A percentile compares a stretch with the other conserved stretches of the same genome.
phyloP scores from a whole-genome alignment of 441 rosid genomes.

The Eruca vesicaria region DNA sequence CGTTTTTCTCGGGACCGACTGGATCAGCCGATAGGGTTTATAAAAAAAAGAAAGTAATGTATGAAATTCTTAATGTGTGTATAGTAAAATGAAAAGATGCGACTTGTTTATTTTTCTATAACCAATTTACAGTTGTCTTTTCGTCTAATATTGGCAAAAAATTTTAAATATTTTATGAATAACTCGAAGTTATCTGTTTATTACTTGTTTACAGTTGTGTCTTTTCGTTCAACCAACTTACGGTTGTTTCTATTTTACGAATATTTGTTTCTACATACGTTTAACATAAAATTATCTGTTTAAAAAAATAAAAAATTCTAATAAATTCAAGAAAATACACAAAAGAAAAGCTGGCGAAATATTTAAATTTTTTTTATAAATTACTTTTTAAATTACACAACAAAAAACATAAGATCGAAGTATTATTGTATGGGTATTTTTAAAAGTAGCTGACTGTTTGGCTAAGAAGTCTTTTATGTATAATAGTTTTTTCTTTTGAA shows the following conservation, averaged over 20 bases:
- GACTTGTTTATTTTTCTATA: neutral
- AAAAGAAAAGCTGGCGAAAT: neutral
- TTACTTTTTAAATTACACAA: neutral
- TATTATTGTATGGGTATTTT: neutral
- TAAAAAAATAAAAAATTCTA: neutral
- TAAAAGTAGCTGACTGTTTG: no score
- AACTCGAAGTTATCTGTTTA: neutral
- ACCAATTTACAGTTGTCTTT: neutral
- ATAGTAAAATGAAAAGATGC: neutral
- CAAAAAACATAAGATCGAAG: neutral
- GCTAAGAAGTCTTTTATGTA: no score
- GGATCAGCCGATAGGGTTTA: no score
- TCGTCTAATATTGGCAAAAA: neutral
- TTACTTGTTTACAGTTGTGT: neutral
- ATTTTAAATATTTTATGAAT: neutral
- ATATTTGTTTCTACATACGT: neutral
- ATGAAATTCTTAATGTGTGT: neutral
- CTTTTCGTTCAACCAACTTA: neutral
- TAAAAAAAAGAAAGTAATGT: no score
- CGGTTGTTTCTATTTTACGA: neutral
- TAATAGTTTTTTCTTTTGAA: no score
- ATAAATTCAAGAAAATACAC: neutral
- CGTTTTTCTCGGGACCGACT: no score
- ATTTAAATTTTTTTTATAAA: neutral
- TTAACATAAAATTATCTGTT: neutral